Evolutionary conservation across 2,329 filamentous ascomycete genomes (phyloP).

Genomic region (Penicillium sp.): DNA sequence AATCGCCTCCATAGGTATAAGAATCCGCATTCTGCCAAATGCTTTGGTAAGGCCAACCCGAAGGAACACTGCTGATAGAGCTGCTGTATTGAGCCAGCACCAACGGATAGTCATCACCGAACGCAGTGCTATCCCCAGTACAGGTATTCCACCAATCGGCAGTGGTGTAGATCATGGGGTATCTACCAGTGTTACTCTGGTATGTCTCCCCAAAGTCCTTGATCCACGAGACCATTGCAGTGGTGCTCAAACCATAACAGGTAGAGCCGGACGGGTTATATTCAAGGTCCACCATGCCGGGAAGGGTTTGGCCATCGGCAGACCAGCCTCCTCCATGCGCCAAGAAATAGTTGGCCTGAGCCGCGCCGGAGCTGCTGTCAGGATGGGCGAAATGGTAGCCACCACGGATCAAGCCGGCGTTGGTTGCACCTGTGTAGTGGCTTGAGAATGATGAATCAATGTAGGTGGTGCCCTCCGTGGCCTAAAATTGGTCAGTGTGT

Average conservation of each 20-base stretch:
- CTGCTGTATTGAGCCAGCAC: conserved; percentile 50
- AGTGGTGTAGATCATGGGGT: conserved; percentile 56
- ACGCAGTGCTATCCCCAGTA: conserved; percentile 52
- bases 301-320: conserved; percentile 55
- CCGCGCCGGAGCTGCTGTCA: conserved; percentile 43
- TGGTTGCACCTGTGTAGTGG: conserved; percentile 54
- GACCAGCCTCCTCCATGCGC: conserved; percentile 57
- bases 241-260: conserved; percentile 50
- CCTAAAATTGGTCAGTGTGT: conserved; percentile 32
- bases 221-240: conserved; percentile 56
- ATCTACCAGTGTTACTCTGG: conserved; percentile 46
- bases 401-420: conserved; percentile 55
- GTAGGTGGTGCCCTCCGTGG: conserved; percentile 55
- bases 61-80: conserved; percentile 48
- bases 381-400: conserved; percentile 59
- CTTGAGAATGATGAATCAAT: conserved; percentile 48
- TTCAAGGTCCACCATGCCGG: conserved; percentile 60
- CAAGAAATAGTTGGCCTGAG: conserved; percentile 56
- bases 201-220: conserved; percentile 55
- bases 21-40: conserved; percentile 57
- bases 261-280: conserved; percentile 39
- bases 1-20: conserved; percentile 55
- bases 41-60: conserved; percentile 54
- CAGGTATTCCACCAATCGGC: conserved; percentile 57
- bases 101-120: conserved; percentile 49